Conservation (phyloP, 371 early-diverging fungal species). For the Mucor mucedo region DNA sequence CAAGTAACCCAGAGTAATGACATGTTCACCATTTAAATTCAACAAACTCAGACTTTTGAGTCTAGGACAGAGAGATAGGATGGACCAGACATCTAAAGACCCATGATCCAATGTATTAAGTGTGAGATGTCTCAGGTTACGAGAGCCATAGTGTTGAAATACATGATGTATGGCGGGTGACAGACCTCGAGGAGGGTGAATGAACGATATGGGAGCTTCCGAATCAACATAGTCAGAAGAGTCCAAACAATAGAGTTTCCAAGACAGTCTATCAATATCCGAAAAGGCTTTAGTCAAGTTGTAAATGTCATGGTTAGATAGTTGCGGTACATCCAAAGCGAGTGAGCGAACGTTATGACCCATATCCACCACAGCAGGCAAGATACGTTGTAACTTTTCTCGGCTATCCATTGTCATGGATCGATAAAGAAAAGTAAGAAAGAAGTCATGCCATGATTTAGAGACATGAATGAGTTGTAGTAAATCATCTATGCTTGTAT, state of each 20-base stretch:
- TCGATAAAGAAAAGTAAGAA: constrained; percentile 14
- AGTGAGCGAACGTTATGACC: constrained; percentile 14
- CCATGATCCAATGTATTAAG: not conserved
- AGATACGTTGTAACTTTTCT: constrained; percentile 3
- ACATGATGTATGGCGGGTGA: constrained; percentile 5
- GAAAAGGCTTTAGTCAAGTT: constrained; percentile 8
- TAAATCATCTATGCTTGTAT: constrained; percentile 9
- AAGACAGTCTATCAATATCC: constrained; percentile 12
- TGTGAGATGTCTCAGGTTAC: not conserved
- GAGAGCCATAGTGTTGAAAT: constrained; percentile 13
- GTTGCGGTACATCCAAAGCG: constrained; percentile 3
- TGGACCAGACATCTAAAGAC: constrained; percentile 17
- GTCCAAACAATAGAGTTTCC: constrained; percentile 12
- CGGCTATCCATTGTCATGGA: constrained; percentile 2
- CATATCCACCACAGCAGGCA: constrained; percentile 4
- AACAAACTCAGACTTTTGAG: constrained; percentile 11
- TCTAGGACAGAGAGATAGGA: constrained; percentile 12
- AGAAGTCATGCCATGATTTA: constrained; percentile 21
- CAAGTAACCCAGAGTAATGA: constrained; percentile 21
- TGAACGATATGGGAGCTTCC: constrained; percentile 10
- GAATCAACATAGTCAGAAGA: constrained; percentile 6
- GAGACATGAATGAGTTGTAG: constrained; percentile 21
- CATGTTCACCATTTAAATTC: constrained; percentile 18
- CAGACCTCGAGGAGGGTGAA: constrained; percentile 22
- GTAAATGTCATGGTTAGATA: not conserved